Evolutionary conservation across 1,139 yeast species (phyloP).

Genomic region (Lodderomyces elongisporus): DNA sequence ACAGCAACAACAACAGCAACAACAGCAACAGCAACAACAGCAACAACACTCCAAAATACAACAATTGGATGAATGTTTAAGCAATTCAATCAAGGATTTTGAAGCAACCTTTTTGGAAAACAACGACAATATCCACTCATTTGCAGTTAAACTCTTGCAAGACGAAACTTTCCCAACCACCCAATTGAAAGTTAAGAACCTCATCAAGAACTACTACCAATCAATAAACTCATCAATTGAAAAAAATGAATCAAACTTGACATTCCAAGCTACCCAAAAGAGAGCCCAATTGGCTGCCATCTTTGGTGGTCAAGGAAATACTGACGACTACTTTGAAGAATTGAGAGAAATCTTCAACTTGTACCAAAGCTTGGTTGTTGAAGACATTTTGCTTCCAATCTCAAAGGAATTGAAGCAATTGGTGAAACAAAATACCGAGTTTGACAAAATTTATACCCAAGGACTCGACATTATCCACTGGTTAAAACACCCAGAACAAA

Average conservation of each 20-base stretch:
- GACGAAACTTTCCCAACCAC: slow-evolving; percentile 61
- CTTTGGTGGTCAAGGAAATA: slow-evolving; percentile 98
- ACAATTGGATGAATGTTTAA: slow-evolving; percentile 48
- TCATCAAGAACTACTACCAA: slow-evolving; percentile 70
- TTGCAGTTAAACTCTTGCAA: slow-evolving; percentile 65
- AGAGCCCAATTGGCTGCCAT: slow-evolving; percentile 70
- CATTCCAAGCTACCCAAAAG: slow-evolving; percentile 34
- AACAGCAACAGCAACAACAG: not conserved
- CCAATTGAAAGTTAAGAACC: slow-evolving; percentile 59
- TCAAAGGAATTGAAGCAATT: slow-evolving; percentile 65
- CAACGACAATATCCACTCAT: slow-evolving; percentile 70
- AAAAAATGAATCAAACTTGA: slow-evolving; percentile 52
- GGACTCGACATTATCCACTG: slow-evolving; percentile 86
- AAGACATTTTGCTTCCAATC: slow-evolving; percentile 67
- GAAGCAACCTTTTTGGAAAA: slow-evolving; percentile 69
- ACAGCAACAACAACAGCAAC: slow-evolving; percentile 3
- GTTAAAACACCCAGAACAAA: slow-evolving; percentile 77
- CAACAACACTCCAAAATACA: too few relatives aligned
- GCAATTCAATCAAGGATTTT: slow-evolving; percentile 72
- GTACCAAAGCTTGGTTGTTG: slow-evolving; percentile 71
- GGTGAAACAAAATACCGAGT: slow-evolving; percentile 68
- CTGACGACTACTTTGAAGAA: slow-evolving; percentile 97
- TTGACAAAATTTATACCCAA: slow-evolving; percentile 86
- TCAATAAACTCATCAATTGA: slow-evolving; percentile 34
- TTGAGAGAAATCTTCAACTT: slow-evolving; percentile 76